Evolutionary conservation across 495 filamentous ascomycete species (phyloP).

Genomic region (Oleoguttula mirabilis): DNA sequence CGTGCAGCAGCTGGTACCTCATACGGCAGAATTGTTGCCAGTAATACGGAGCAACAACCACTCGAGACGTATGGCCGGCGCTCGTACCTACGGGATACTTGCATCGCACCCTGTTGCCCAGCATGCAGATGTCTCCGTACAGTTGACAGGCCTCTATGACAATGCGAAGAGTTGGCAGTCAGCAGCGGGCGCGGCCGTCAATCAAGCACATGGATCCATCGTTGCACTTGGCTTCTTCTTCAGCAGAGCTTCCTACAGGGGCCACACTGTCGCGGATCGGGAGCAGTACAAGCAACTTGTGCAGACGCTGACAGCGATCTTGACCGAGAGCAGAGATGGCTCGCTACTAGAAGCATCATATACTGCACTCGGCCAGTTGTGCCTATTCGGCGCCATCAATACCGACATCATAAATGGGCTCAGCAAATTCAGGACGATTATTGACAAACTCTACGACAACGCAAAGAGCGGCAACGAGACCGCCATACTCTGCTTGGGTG

Average conservation of each 20-base stretch:
- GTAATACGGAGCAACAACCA: slow-evolving; percentile 42
- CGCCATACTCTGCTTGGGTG: slow-evolving; percentile 64
- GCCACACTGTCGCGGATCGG: slow-evolving; percentile 23
- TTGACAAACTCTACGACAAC: slow-evolving; percentile 47
- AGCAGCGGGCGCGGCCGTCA: slow-evolving; percentile 48
- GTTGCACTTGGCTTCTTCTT: slow-evolving; percentile 46
- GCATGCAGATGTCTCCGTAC: slow-evolving; percentile 27
- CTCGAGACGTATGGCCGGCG: slow-evolving; percentile 47
- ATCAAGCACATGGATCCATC: slow-evolving; percentile 49
- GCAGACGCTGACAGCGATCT: slow-evolving; percentile 39
- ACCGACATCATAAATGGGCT: slow-evolving; percentile 30
- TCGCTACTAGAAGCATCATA: slow-evolving; percentile 48
- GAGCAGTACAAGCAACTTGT: slow-evolving; percentile 32
- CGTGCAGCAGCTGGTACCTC: slow-evolving; percentile 2
- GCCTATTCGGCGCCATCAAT: slow-evolving; percentile 51
- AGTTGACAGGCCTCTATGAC: slow-evolving; percentile 33
- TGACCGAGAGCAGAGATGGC: slow-evolving; percentile 42
- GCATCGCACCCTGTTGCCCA: slow-evolving; percentile 48
- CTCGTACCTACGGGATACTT: slow-evolving; percentile 67
- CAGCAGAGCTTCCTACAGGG: slow-evolving; percentile 45
- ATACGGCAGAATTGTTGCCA: not conserved
- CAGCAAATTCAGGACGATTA: slow-evolving; percentile 33
- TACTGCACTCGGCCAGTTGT: slow-evolving; percentile 59
- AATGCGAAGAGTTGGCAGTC: slow-evolving; percentile 39
- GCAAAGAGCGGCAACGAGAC: slow-evolving; percentile 74